phyloP scores from a whole-genome alignment of 371 early-diverging fungal genomes.

The Lichtheimia corymbifera region DNA sequence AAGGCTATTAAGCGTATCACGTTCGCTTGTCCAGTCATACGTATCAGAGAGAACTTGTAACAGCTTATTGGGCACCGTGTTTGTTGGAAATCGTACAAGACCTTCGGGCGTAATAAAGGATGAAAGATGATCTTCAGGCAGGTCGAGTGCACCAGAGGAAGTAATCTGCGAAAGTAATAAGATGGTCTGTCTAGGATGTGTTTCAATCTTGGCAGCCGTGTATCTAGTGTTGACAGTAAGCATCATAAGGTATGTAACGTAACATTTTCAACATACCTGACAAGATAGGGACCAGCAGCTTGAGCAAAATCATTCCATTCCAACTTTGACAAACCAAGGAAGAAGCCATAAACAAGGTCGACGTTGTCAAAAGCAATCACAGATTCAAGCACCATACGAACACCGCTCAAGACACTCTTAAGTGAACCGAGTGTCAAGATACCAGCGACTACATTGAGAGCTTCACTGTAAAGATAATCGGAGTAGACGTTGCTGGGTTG shows the following conservation, averaged over 20 bases:
- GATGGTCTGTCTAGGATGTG: constrained; percentile 47
- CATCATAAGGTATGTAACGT: constrained; percentile 3
- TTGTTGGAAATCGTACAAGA: constrained; percentile 56
- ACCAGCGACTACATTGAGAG: constrained; percentile 26
- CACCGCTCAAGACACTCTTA: constrained; percentile 60
- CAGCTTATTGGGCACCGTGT: constrained; percentile 35
- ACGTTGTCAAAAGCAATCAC: constrained; percentile 55
- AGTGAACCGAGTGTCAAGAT: constrained; percentile 60
- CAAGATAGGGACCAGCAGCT: constrained; percentile 68
- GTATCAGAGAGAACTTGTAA: constrained; percentile 33
- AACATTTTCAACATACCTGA: constrained; percentile 32
- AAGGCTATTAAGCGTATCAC: constrained; percentile 43
- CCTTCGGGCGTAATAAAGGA: constrained; percentile 56
- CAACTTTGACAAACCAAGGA: constrained; percentile 62
- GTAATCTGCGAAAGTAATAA: constrained; percentile 57
- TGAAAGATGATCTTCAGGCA: constrained; percentile 52
- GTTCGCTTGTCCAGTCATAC: constrained; percentile 57
- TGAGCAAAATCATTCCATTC: constrained; percentile 71
- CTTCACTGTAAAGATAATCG: constrained; percentile 24
- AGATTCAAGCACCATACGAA: constrained; percentile 62
- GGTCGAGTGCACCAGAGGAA: constrained; percentile 36
- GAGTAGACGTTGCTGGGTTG: constrained; percentile 7
- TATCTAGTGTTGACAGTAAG: constrained; percentile 26
- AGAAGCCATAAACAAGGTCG: constrained; percentile 62
- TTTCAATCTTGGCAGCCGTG: constrained; percentile 41